Conservation (phyloP, 2,329 filamentous ascomycete genomes). For the Neofusicoccum umdonicola region DNA sequence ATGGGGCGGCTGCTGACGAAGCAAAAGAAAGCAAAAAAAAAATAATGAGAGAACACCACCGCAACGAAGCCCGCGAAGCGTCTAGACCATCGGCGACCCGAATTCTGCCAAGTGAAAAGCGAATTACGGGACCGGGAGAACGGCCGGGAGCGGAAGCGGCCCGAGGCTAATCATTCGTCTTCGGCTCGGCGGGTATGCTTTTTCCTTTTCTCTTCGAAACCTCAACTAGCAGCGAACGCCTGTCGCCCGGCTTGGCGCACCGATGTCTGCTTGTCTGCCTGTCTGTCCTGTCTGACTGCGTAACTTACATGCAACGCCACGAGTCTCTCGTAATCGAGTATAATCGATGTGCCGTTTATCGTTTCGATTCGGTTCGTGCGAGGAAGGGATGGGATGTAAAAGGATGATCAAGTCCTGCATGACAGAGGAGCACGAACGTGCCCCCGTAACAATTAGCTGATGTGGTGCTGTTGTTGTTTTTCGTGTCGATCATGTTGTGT, state of each 20-base stretch:
- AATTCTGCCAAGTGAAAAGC: too few relatives aligned
- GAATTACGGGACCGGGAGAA: not conserved
- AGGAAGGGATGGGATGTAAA: not conserved
- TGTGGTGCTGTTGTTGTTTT: not conserved
- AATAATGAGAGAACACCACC: too few relatives aligned
- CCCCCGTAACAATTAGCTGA: not conserved
- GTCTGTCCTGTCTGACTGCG: too few relatives aligned
- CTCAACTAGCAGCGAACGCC: not conserved
- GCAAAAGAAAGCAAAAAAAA: too few relatives aligned
- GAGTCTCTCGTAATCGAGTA: not conserved
- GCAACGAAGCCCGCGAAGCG: too few relatives aligned
- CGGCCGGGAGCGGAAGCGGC: not conserved
- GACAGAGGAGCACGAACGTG: not conserved
- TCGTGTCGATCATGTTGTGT: not conserved
- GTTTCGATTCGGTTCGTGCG: not conserved
- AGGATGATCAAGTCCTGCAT: conserved; percentile 14
- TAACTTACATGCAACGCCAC: too few relatives aligned
- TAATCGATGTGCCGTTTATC: not conserved
- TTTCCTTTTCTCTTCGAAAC: not conserved
- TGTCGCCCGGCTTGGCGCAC: too few relatives aligned
- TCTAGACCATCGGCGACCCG: too few relatives aligned
- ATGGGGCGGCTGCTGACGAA: too few relatives aligned
- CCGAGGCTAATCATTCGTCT: not conserved
- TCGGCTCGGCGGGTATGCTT: not conserved
- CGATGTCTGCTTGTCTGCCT: too few relatives aligned